Base-by-base conservation (phyloP, 2,329 filamentous ascomycete genomes). In the Colletotrichum australisinense region DNA sequence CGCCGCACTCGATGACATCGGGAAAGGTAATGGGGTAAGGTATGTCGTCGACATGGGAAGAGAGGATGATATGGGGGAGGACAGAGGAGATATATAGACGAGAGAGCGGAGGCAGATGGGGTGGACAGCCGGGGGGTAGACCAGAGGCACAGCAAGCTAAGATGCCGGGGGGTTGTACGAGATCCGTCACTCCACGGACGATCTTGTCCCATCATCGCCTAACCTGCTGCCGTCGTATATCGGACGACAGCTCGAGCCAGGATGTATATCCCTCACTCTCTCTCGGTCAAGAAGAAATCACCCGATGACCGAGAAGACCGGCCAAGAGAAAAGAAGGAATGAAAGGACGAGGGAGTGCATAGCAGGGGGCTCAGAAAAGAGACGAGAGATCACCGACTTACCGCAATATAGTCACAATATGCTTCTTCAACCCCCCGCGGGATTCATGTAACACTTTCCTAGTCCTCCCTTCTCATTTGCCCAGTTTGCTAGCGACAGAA, bases 181-280 rank as follows among this genome's bases (percentile, higher is more conserved):
- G 71, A 71, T 66, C 67, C 71, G 56, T 58, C 67, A 62, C 46
- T 32, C 24, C 62, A 67, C 67, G 71, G 71, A 70, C 67, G 71
- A 73, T 73, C 71, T 73, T 71, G 62, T 62, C 67, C 62, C 71
- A 46, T 71, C 67, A 62, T 71, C 56, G 62, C 46, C 60, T 57
- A 73, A 71, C 55, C 42, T 28, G 53, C 42, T 62, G 24, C 35
- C 60, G 55, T 16, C 35, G 28, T 71, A 62, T 56, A 70, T 62
- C 56, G 56, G 62, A 73, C 67, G 35, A 66, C 46, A 38, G 49
- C 35, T 35, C 60, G n/a, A 46, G 35, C 67, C 52, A 73, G 62
- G 42, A 11, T 63, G 46, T 42, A 65, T 60, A 58, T 62, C 67
- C 71, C 60, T 71, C 67, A 52, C 38, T 42, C 38, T 42, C 56